Conservation (phyloP, 2,329 filamentous ascomycete genomes). For the Trichoderma sp. region DNA sequence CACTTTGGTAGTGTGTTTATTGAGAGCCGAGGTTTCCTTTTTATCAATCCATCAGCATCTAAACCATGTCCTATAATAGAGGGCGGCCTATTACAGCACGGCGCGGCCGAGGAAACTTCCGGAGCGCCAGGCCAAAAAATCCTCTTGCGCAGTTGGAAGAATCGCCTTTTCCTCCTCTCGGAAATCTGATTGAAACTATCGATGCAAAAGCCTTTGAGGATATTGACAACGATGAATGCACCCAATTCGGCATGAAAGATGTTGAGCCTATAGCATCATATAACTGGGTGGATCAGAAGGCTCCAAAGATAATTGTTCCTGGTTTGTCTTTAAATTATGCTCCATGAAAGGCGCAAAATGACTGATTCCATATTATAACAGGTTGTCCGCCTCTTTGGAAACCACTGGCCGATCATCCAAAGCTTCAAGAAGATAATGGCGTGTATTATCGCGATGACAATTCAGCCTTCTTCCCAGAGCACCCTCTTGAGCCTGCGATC, state of each 20-base stretch:
- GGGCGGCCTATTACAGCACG: background rate
- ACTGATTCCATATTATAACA: slow-evolving; percentile 32
- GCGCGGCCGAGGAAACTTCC: background rate
- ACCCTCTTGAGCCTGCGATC: slow-evolving; percentile 57
- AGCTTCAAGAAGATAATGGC: slow-evolving; percentile 49
- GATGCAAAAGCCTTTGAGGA: slow-evolving; percentile 24
- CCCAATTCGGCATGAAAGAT: slow-evolving; percentile 39
- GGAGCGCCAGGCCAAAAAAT: background rate
- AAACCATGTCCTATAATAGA: background rate
- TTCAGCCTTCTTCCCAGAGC: slow-evolving; percentile 52
- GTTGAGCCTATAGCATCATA: slow-evolving; percentile 52
- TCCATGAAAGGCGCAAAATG: background rate
- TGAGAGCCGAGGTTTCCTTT: background rate
- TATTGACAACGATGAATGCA: background rate
- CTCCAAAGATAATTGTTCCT: slow-evolving; percentile 51
- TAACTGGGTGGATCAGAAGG: slow-evolving; percentile 50
- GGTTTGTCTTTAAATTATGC: slow-evolving; percentile 36
- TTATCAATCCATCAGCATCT: background rate
- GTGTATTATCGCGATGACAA: slow-evolving; percentile 60
- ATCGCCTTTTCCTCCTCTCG: slow-evolving; percentile 33
- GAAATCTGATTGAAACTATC: slow-evolving; percentile 34
- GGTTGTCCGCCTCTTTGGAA: slow-evolving; percentile 42
- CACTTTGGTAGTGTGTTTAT: background rate
- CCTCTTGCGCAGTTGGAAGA: background rate
- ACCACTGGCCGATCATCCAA: slow-evolving; percentile 34